Conservation (phyloP, 2,329 filamentous ascomycete genomes). For the Neofusicoccum parvum region DNA sequence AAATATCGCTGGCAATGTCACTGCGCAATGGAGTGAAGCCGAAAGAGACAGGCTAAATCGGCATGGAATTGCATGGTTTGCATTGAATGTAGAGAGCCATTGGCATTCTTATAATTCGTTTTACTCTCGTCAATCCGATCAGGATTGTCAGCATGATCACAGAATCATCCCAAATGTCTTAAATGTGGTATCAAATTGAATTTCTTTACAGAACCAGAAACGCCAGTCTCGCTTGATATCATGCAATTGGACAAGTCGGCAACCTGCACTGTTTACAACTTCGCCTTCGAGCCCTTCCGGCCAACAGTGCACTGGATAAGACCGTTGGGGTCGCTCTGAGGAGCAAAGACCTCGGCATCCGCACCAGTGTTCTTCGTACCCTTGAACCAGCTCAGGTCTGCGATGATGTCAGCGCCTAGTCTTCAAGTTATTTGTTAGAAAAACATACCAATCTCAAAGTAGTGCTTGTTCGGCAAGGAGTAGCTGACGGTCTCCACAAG, state of each 20-base stretch:
- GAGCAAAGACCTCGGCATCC: slow-evolving; percentile 93
- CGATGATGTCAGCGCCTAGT: slow-evolving; percentile 27
- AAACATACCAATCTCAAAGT: slow-evolving; percentile 86
- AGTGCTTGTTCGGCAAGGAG: slow-evolving; percentile 94
- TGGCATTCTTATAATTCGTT: background rate
- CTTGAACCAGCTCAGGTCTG: slow-evolving; percentile 96
- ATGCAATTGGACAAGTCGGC: background rate
- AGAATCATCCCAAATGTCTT: background rate
- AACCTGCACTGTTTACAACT: slow-evolving; percentile 38
- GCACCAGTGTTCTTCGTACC: slow-evolving; percentile 91
- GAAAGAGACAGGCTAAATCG: too few species aligned
- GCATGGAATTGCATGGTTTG: too few species aligned
- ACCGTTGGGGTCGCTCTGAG: slow-evolving; percentile 90
- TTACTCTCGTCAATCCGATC: background rate
- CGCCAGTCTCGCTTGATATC: slow-evolving; percentile 21
- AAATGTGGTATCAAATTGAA: background rate
- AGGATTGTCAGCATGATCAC: background rate
- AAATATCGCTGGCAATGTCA: background rate
- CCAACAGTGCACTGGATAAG: slow-evolving; percentile 92
- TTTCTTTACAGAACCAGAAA: slow-evolving; percentile 15
- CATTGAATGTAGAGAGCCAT: too few species aligned
- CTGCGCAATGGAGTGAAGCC: background rate
- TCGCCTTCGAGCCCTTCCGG: slow-evolving; percentile 53
- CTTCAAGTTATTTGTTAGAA: background rate
- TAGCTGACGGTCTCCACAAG: slow-evolving; percentile 76